A percentile compares a stretch with the other conserved stretches of the same genome.
These are phyloP conservation scores for Elaphomyces granulatus DNA, from an alignment of 495 filamentous ascomycete species.

Conservation along the genomic window DNA sequence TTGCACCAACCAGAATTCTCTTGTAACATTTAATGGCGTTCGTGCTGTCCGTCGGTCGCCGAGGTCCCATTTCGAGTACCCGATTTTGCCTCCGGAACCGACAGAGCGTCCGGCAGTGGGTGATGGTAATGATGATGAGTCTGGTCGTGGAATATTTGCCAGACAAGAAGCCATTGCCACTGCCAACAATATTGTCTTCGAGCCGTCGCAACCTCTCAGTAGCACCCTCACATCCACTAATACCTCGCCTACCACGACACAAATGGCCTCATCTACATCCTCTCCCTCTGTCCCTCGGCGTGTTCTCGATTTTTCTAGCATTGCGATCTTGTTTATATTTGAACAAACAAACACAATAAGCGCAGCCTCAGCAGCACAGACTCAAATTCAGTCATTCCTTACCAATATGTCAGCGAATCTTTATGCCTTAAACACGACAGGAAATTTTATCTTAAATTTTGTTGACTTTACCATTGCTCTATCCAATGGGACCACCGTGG, in stretches of 20 bases:
- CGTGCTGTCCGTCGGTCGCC: constrained; percentile 18
- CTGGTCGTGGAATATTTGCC: too few relatives aligned
- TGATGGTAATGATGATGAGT: too few relatives aligned
- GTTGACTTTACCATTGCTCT: constrained; percentile 27
- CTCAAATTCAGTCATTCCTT: constrained; percentile 3
- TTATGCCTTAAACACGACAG: constrained; percentile 5
- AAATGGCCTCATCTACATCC: constrained; percentile 7
- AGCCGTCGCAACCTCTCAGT: too few relatives aligned
- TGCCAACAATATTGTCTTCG: constrained; percentile 31
- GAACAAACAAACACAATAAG: constrained; percentile 30
- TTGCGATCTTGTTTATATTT: constrained; percentile 36
- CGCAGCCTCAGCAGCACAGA: constrained; percentile 11
- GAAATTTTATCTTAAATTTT: constrained; percentile 29
- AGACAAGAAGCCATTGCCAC: constrained; percentile 21
- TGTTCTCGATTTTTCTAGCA: constrained; percentile 33
- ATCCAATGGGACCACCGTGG: constrained; percentile 26
- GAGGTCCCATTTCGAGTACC: too few relatives aligned
- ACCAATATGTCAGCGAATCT: constrained; percentile 4
- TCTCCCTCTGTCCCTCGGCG: constrained; percentile 8
- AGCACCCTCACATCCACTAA: constrained; percentile 5
- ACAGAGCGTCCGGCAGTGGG: too few relatives aligned
- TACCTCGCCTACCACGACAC: constrained; percentile 10
- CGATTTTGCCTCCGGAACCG: constrained; percentile 3
- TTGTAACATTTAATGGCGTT: constrained; percentile 63
- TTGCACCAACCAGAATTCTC: constrained; percentile 69